A percentile compares a stretch with the other conserved stretches of the same genome.
phyloP scores from a whole-genome alignment of 352 stramenopile species.

The Globisporangium paroecandrum region DNA sequence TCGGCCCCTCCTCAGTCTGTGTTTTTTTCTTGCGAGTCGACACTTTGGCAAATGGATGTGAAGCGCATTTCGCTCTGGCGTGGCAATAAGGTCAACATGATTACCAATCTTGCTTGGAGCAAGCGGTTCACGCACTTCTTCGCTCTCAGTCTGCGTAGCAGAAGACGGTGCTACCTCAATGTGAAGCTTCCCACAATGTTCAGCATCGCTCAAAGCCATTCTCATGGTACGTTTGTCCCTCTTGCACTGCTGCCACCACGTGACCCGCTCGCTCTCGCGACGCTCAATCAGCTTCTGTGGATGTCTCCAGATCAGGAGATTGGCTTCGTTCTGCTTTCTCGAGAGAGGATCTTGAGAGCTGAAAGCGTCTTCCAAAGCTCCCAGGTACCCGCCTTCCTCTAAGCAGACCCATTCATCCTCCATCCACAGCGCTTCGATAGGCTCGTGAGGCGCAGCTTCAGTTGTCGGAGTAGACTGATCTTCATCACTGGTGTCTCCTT shows the following conservation, averaged over 20 bases:
- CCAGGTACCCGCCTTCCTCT: slow-evolving; percentile 39
- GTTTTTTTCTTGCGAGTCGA: background rate
- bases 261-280: slow-evolving; percentile 25
- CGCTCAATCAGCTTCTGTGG: slow-evolving; percentile 32
- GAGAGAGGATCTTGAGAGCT: background rate
- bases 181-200: background rate
- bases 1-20: background rate
- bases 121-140: too few species aligned
- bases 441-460: background rate
- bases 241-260: background rate
- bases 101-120: background rate
- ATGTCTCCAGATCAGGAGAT: slow-evolving; percentile 35
- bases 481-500: background rate
- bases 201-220: background rate
- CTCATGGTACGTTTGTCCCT: background rate
- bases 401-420: slow-evolving; percentile 47
- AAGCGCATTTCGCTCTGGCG: background rate
- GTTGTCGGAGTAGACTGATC: background rate
- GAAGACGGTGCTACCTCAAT: background rate
- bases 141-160: background rate
- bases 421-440: slow-evolving; percentile 25
- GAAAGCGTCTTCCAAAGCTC: slow-evolving; percentile 18
- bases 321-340: slow-evolving; percentile 12
- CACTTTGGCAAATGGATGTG: background rate
- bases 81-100: background rate